Percentiles rank a stretch among this genome's conserved stretches.
Evolutionary conservation across 2,329 filamentous ascomycete genomes (phyloP).

Genomic region (Pseudogymnoascus sp.): DNA sequence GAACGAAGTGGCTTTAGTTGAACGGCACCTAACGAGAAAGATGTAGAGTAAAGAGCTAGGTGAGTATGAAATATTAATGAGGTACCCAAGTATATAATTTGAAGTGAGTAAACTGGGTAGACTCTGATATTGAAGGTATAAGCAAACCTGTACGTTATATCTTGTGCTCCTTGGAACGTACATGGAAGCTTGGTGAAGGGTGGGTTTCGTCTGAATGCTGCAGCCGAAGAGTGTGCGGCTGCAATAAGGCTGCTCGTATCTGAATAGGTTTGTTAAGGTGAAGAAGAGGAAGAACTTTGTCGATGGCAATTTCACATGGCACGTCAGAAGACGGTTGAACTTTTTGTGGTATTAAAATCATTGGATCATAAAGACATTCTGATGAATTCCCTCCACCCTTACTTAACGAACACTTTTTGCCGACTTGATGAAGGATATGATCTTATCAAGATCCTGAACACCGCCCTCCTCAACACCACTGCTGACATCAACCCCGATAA

Average conservation of each 20-base stretch:
- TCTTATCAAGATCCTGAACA: constrained; percentile 71
- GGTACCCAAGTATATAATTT: neutral
- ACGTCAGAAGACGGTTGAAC: neutral
- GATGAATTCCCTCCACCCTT: neutral
- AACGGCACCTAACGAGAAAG: neutral
- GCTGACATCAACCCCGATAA: constrained; percentile 85
- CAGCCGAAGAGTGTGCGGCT: constrained; percentile 86
- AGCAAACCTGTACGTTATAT: neutral
- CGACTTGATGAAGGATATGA: constrained; percentile 67
- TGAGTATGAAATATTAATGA: neutral
- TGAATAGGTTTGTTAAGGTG: constrained; percentile 52
- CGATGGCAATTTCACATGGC: constrained; percentile 60
- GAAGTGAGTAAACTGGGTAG: neutral
- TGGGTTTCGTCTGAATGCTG: constrained; percentile 92
- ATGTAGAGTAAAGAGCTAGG: neutral
- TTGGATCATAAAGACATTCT: neutral
- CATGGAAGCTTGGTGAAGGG: constrained; percentile 70
- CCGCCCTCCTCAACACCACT: constrained; percentile 86
- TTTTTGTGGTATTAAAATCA: neutral
- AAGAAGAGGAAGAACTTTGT: constrained; percentile 30
- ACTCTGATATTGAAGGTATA: neutral
- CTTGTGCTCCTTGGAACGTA: constrained; percentile 40
- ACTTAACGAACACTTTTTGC: constrained; percentile 44
- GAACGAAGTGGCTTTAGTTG: neutral
- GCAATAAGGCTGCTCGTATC: constrained; percentile 86